A percentile compares a stretch with the other conserved stretches of the same genome.
Conservation (phyloP, 129 eudicot genomes). For the Pseudognaphalium luteoalbum region DNA sequence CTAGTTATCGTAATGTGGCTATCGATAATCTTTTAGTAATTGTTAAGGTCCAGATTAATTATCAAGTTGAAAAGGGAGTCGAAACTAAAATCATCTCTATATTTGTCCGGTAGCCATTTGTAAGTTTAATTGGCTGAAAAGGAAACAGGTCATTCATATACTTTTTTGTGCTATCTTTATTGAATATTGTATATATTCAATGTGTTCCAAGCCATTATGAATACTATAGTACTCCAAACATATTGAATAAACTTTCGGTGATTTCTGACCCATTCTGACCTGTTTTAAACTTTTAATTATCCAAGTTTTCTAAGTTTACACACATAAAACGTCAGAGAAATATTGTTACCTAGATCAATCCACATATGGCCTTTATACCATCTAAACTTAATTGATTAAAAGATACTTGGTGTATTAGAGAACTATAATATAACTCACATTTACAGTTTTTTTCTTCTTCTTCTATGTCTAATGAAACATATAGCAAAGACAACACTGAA, state of each 20-base stretch:
- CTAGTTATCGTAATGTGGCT: too few species aligned
- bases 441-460: slow-evolving; percentile 3
- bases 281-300: not conserved
- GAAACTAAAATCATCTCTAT: too few species aligned
- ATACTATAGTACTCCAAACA: not conserved
- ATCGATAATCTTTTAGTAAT: too few species aligned
- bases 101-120: too few species aligned
- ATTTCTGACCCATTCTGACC: slow-evolving; percentile 2
- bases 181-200: too few species aligned
- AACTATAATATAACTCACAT: slow-evolving; percentile 25
- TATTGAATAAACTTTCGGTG: not conserved
- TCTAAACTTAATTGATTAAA: not conserved
- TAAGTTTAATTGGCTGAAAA: too few species aligned
- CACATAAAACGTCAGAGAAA: not conserved
- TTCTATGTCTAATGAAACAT: slow-evolving; percentile 13
- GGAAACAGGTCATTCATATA: too few species aligned
- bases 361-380: slow-evolving; percentile 1
- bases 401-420: not conserved
- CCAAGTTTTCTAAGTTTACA: not conserved
- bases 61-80: too few species aligned
- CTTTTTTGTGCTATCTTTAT: too few species aligned
- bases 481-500: slow-evolving; percentile 15
- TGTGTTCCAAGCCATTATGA: not conserved
- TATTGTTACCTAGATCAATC: not conserved
- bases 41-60: too few species aligned